phyloP scores from a whole-genome alignment of 768 basidiomycete genomes.

The Postia placenta region DNA sequence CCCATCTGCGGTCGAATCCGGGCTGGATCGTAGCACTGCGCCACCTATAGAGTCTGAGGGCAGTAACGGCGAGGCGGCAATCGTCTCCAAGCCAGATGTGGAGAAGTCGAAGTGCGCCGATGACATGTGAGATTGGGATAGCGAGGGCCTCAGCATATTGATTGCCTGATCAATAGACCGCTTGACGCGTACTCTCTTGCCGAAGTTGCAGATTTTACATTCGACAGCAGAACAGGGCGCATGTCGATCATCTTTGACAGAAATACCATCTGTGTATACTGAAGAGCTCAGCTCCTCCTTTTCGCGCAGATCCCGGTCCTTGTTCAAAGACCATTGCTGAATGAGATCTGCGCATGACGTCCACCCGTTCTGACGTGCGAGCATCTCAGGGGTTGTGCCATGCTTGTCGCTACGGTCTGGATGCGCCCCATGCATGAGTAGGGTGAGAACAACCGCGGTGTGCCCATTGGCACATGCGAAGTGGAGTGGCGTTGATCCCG shows the following conservation, averaged over 20 bases:
- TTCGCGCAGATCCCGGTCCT: conserved; percentile 56
- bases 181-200: conserved; percentile 58
- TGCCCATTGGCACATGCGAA: conserved; percentile 97
- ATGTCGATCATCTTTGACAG: background rate
- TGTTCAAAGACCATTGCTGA: conserved; percentile 57
- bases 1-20: conserved; percentile 24
- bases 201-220: conserved; percentile 11
- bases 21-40: background rate
- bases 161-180: conserved; percentile 71
- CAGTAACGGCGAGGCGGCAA: conserved; percentile 1
- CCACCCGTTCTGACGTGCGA: conserved; percentile 79
- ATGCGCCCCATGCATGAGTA: conserved; percentile 81
- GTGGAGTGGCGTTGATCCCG: conserved; percentile 93
- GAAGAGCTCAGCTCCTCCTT: conserved; percentile 17
- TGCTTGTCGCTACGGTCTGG: conserved; percentile 85
- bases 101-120: background rate
- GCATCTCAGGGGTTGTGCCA: conserved; percentile 79
- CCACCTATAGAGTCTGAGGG: background rate
- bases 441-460: conserved; percentile 63
- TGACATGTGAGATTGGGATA: conserved; percentile 17
- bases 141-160: conserved; percentile 36
- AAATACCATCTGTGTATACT: conserved; percentile 1
- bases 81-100: background rate
- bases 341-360: conserved; percentile 71
- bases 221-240: conserved; percentile 1